Percentiles rank a stretch among this genome's conserved stretches.
Conservation (phyloP, 495 filamentous ascomycete genomes). For the Trichoderma gamsii region DNA sequence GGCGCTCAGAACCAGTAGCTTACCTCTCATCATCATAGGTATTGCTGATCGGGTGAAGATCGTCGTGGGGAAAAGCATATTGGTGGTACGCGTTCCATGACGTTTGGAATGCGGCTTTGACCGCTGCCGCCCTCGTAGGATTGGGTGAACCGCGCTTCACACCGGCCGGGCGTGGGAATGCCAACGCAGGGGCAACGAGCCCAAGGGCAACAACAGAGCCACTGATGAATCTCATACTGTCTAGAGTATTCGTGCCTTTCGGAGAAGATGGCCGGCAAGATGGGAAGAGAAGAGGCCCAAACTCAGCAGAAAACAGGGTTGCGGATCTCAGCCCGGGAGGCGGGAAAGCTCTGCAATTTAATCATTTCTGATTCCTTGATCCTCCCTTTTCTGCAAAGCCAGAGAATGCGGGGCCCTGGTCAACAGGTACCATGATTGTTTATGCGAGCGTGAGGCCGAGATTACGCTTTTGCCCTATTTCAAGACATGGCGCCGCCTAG, state of each 20-base stretch:
- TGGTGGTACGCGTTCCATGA: conserved; percentile 78
- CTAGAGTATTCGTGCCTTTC: not conserved
- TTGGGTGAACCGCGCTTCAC: conserved; percentile 20
- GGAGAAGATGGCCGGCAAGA: not conserved
- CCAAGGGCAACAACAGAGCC: conserved; percentile 22
- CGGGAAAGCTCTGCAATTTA: not conserved
- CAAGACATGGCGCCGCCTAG: conserved; percentile 5
- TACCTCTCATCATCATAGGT: conserved; percentile 63
- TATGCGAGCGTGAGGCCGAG: not conserved
- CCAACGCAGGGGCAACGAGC: conserved; percentile 19
- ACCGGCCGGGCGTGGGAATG: conserved; percentile 18
- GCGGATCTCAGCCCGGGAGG: not conserved
- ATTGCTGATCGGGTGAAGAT: conserved; percentile 64
- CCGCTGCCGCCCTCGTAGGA: conserved; percentile 48
- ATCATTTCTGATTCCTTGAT: not conserved
- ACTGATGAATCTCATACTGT: conserved; percentile 22
- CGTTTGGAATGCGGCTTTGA: conserved; percentile 68
- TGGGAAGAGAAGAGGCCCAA: not conserved
- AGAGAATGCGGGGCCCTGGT: conserved; percentile 1
- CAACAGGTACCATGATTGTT: not conserved
- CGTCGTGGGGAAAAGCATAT: conserved; percentile 76
- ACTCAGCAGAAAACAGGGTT: not conserved
- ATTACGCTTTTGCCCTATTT: not conserved
- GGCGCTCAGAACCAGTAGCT: conserved; percentile 18
- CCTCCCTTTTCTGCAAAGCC: not conserved